phyloP scores from a whole-genome alignment of 768 basidiomycete genomes.

The Mycena floridula region DNA sequence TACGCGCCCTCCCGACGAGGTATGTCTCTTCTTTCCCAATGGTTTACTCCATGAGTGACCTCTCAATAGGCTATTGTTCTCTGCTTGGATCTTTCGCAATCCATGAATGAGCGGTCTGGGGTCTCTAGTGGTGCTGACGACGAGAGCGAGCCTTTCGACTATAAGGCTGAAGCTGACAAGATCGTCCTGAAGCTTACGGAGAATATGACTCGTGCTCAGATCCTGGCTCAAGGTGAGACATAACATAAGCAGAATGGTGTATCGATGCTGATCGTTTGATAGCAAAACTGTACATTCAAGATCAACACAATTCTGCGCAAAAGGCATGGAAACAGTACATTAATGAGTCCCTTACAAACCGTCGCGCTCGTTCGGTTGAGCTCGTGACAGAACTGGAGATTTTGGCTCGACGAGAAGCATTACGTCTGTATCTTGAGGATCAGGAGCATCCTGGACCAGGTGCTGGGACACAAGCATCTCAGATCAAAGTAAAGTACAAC shows the following conservation, averaged over 20 bases:
- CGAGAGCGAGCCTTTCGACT: neutral
- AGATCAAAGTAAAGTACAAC: neutral
- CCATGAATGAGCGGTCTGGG: conserved; percentile 17
- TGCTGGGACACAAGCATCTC: too few species aligned
- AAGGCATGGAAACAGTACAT: conserved; percentile 8
- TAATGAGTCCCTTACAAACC: neutral
- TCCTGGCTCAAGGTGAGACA: conserved; percentile 8
- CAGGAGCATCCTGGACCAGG: neutral
- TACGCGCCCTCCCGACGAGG: conserved; percentile 21
- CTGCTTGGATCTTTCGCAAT: conserved; percentile 21
- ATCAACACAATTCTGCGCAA: conserved; percentile 5
- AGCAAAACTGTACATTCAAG: conserved; percentile 10
- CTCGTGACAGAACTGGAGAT: neutral
- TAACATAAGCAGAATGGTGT: neutral
- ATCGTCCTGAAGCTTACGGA: conserved; percentile 1
- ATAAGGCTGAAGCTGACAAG: neutral
- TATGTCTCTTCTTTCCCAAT: conserved; percentile 4
- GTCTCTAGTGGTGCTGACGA: conserved; percentile 6
- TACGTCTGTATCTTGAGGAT: neutral
- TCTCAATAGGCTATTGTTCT: conserved; percentile 19
- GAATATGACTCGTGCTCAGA: neutral
- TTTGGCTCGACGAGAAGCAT: neutral
- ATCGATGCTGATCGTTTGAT: neutral
- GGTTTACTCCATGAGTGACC: neutral
- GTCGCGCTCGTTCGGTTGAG: neutral